Percentiles rank a stretch among this genome's conserved stretches.
phyloP scores from a whole-genome alignment of 202 grass and related monocot genomes.

The Setaria italica region DNA sequence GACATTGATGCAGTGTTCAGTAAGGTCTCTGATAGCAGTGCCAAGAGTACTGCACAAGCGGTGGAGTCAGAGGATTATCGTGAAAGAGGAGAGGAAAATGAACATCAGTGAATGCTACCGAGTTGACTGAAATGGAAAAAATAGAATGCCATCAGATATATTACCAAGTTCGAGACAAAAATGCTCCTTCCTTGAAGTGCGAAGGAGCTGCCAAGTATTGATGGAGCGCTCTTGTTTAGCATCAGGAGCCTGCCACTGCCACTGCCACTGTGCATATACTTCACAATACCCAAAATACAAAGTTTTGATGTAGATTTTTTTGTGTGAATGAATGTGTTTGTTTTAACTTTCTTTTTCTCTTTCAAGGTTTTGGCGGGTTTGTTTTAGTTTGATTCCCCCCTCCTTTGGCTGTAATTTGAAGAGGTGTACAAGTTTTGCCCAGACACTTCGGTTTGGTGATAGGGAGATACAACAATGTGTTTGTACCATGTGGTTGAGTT shows the following conservation, averaged over 20 bases:
- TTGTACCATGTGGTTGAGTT: slow-evolving; percentile 36
- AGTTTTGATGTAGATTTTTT: slow-evolving; percentile 63
- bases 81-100: neutral
- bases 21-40: slow-evolving; percentile 35
- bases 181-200: slow-evolving; percentile 22
- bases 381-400: slow-evolving; percentile 41
- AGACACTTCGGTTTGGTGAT: slow-evolving; percentile 34
- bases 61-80: slow-evolving; percentile 3
- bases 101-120: slow-evolving; percentile 20
- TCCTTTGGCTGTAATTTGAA: slow-evolving; percentile 43
- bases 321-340: slow-evolving; percentile 48
- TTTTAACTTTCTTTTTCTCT: slow-evolving; percentile 14
- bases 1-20: slow-evolving; percentile 48
- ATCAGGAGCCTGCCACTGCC: slow-evolving; percentile 11
- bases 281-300: slow-evolving; percentile 40
- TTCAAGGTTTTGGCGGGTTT: slow-evolving; percentile 52
- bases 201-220: slow-evolving; percentile 1
- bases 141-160: slow-evolving; percentile 17
- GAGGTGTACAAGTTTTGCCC: slow-evolving; percentile 32
- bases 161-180: slow-evolving; percentile 18
- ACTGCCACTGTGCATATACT: slow-evolving; percentile 48
- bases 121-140: neutral
- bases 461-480: slow-evolving; percentile 30
- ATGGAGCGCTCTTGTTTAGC: slow-evolving; percentile 27
- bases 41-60: slow-evolving; percentile 18